phyloP scores from a whole-genome alignment of 257 asterid species.

The Gentiana dahurica region DNA sequence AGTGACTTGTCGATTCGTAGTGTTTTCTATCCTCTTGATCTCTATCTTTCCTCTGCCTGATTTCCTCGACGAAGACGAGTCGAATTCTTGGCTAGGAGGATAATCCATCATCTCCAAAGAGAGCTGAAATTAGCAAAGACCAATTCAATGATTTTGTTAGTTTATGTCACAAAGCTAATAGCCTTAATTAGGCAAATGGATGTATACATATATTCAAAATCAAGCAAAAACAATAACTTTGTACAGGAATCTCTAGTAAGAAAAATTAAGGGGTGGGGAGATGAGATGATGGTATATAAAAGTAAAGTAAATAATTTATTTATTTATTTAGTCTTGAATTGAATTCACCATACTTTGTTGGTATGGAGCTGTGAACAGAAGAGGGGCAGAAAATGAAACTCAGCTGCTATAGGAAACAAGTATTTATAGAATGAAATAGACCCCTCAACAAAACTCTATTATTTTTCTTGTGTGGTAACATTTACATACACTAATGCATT shows the following conservation, averaged over 20 bases:
- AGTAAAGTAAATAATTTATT: neutral
- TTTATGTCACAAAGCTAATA: neutral
- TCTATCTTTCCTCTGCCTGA: conserved; percentile 79
- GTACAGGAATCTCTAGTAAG: too few species aligned
- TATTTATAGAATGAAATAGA: conserved; percentile 28
- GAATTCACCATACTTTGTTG: conserved; percentile 17
- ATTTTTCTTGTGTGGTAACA: too few species aligned
- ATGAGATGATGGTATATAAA: neutral
- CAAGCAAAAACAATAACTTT: neutral
- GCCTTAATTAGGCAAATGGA: too few species aligned
- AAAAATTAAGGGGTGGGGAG: neutral
- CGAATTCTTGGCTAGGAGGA: conserved; percentile 56
- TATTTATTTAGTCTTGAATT: conserved; percentile 5
- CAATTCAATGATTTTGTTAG: neutral
- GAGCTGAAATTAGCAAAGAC: neutral
- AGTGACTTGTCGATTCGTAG: conserved; percentile 93
- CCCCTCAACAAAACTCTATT: neutral
- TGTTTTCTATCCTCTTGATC: conserved; percentile 94
- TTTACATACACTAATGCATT: too few species aligned
- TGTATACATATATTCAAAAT: neutral
- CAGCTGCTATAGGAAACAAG: conserved; percentile 25
- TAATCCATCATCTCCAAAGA: conserved; percentile 37
- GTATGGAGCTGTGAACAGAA: conserved; percentile 19
- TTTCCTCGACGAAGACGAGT: conserved; percentile 55
- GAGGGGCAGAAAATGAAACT: conserved; percentile 38